Evolutionary conservation across 768 basidiomycete species (phyloP).

Genomic region (Mycena epipterygia): DNA sequence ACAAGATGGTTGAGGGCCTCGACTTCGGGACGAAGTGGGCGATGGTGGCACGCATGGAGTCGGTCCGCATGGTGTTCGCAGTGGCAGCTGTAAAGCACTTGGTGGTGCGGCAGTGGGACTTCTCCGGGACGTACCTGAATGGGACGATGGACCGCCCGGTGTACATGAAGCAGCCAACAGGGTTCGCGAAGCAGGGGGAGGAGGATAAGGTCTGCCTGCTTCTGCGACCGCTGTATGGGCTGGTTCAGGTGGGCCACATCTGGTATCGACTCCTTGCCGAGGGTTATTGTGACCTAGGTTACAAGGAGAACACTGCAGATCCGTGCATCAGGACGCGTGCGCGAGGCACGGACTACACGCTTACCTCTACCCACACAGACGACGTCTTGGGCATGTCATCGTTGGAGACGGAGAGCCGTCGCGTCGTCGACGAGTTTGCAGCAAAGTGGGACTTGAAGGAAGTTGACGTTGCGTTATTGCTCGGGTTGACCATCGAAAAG

Average conservation of each 20-base stretch:
- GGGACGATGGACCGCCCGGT: conserved; percentile 11
- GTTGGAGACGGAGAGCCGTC: conserved; percentile 7
- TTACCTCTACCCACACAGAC: conserved; percentile 24
- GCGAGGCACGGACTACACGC: not conserved
- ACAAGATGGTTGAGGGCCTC: not conserved
- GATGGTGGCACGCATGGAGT: conserved; percentile 28
- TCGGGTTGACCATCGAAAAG: conserved; percentile 19
- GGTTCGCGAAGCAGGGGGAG: conserved; percentile 29
- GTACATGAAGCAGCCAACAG: conserved; percentile 22
- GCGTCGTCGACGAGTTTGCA: conserved; percentile 16
- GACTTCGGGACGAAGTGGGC: conserved; percentile 26
- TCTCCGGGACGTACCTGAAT: conserved; percentile 17
- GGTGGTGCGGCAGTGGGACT: conserved; percentile 21
- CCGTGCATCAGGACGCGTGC: not conserved
- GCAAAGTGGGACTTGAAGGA: conserved; percentile 25
- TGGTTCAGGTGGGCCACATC: not conserved
- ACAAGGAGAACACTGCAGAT: not conserved
- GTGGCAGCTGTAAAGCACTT: conserved; percentile 1
- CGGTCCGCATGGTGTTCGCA: conserved; percentile 8
- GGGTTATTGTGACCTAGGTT: not conserved
- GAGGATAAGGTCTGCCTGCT: conserved; percentile 26
- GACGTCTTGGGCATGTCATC: conserved; percentile 23
- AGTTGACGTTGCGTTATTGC: conserved; percentile 9
- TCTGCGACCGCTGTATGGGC: not conserved
- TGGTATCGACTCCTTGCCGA: not conserved